Percentiles rank a stretch among this genome's conserved stretches.
Conservation (phyloP, 805 yeast genomes). For the Yarrowia sp. region DNA sequence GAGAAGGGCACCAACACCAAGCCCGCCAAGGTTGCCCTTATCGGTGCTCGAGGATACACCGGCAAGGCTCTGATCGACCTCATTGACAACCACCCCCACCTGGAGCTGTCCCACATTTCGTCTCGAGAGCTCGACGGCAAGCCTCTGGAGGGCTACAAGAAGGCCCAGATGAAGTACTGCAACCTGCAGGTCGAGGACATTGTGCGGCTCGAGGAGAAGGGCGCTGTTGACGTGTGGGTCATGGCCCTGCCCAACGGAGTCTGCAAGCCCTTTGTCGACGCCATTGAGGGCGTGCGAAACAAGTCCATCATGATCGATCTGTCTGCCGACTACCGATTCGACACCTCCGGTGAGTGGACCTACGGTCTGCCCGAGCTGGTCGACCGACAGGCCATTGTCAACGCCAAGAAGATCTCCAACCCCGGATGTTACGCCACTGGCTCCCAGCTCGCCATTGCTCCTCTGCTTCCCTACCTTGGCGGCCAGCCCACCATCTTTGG, state of each 20-base stretch:
- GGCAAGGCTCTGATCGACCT: constrained; percentile 91
- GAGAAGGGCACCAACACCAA: constrained; percentile 66
- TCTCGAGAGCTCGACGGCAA: constrained; percentile 93
- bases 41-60: constrained; percentile 98
- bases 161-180: constrained; percentile 77
- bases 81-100: constrained; percentile 84
- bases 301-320: constrained; percentile 85
- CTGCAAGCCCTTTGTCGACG: constrained; percentile 64
- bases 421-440: constrained; percentile 99
- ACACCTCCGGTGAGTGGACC: constrained; percentile 83
- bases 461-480: constrained; percentile 62
- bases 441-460: constrained; percentile 91
- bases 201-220: constrained; percentile 72
- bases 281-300: constrained; percentile 48
- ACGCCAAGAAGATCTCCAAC: constrained; percentile 84
- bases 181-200: constrained; percentile 90
- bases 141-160: constrained; percentile 84
- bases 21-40: constrained; percentile 81
- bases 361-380: constrained; percentile 93
- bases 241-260: constrained; percentile 99
- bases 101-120: constrained; percentile 91
- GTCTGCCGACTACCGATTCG: constrained; percentile 96
- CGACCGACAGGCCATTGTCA: constrained; percentile 67
- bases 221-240: constrained; percentile 93
- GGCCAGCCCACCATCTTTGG: constrained; percentile 91